phyloP scores from a whole-genome alignment of 805 yeast genomes.

The Zygosaccharomyces siamensis region DNA sequence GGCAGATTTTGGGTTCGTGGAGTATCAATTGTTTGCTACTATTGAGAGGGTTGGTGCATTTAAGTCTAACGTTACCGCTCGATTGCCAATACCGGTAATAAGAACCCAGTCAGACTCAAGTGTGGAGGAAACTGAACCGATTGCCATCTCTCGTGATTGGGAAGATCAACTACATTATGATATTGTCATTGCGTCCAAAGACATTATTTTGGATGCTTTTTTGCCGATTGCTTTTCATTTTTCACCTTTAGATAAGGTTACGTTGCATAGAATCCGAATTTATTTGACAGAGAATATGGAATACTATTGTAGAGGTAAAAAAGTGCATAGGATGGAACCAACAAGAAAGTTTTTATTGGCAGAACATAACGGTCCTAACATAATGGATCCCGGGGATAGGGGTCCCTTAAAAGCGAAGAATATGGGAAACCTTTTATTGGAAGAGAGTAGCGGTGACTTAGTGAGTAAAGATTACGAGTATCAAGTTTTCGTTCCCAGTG shows the following conservation, averaged over 20 bases:
- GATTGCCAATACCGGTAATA: constrained; percentile 58
- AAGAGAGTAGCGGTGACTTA: constrained; percentile 48
- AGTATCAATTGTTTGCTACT: constrained; percentile 62
- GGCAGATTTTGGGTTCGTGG: constrained; percentile 78
- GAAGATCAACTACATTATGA: constrained; percentile 88
- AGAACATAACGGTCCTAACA: constrained; percentile 68
- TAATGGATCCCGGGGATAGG: constrained; percentile 32
- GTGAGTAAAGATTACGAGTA: constrained; percentile 78
- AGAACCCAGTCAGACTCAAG: constrained; percentile 75
- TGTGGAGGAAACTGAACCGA: constrained; percentile 88
- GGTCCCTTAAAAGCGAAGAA: constrained; percentile 36
- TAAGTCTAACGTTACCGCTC: constrained; percentile 66
- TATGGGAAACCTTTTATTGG: constrained; percentile 40
- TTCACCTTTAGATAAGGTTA: constrained; percentile 80
- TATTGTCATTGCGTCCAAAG: constrained; percentile 84
- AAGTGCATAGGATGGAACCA: constrained; percentile 91
- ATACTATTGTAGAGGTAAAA: constrained; percentile 78
- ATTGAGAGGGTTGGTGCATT: constrained; percentile 81
- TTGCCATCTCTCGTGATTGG: constrained; percentile 87
- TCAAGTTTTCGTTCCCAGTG: constrained; percentile 77
- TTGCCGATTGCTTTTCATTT: constrained; percentile 81
- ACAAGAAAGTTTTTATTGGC: constrained; percentile 70
- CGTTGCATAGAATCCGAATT: constrained; percentile 78
- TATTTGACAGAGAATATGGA: constrained; percentile 86
- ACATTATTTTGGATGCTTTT: constrained; percentile 75